Evolutionary conservation across 176 grass and related monocot species (phyloP), one percentile per base, ranked within the genome.

Genomic region (Oryza meyeriana): DNA sequence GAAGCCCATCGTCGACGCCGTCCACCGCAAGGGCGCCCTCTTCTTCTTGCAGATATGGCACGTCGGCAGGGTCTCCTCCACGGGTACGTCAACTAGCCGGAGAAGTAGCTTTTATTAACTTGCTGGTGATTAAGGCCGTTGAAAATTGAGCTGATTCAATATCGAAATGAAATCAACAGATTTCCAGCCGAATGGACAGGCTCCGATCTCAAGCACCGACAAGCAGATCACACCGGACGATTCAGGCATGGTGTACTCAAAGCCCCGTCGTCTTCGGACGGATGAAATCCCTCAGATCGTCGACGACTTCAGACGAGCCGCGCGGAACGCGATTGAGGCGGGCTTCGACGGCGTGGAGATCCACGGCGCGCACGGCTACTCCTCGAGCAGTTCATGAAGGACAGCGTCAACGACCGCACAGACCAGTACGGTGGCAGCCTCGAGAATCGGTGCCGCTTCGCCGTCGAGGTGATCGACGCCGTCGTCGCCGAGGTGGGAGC

Each of bases 1-100:
- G 90, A 93, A 87, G 10, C 87, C 90, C 14, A 87, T 93, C 58
- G 84, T 93, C 12, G 84, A 93, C 16, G 87, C 87, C 30, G 86
- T 93, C 66, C 91, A 93, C 35, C 63, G 74, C 35, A 87, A 90
- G 70, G 88, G 88, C 3, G 79, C 16, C 0, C 13, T 93, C 8
- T 89, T 93, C 55, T 84, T 93, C 76, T 79, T 66, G 9, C 91
- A 93, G 58, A 70, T 90, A 0, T 80, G 75, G 87, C 88, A 93
- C 26, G 78, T 70, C 10, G 88, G 88, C 0, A 79, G 86, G 3
- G 81, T 75, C 30, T 90, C 87, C 17, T 83, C 2, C 2, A 90
- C 73, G 2, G 87, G 91, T 92, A 75, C 2, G n/a, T n/a, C n/a
- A n/a, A n/a, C n/a, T 4, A 2, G 3, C 5, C 34, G 8, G 12